A percentile compares a stretch with the other conserved stretches of the same genome.
Conservation (phyloP, 805 yeast genomes). For the Nakazawaea wyomingensis region DNA sequence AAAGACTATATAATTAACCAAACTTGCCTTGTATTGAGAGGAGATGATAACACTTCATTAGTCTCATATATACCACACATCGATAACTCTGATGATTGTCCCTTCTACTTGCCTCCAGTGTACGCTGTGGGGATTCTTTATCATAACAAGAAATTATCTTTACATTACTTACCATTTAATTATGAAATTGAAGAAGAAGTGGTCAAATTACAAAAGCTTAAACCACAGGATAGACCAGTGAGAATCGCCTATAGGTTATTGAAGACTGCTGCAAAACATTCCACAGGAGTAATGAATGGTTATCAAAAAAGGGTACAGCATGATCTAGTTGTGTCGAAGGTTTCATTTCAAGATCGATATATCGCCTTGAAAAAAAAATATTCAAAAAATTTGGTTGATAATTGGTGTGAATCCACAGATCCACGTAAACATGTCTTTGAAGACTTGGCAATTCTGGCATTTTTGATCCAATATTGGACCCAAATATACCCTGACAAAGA, state of each 20-base stretch:
- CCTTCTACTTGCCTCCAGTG: constrained; percentile 87
- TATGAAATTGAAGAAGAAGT: constrained; percentile 21
- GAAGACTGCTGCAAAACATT: constrained; percentile 78
- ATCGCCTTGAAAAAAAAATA: constrained; percentile 76
- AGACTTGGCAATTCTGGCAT: constrained; percentile 93
- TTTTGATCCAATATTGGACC: constrained; percentile 81
- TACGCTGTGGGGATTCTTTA: constrained; percentile 69
- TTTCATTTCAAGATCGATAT: constrained; percentile 77
- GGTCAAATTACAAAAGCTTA: constrained; percentile 26
- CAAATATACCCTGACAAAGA: constrained; percentile 34
- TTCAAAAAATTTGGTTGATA: constrained; percentile 65
- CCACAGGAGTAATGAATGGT: constrained; percentile 77
- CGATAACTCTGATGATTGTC: constrained; percentile 50
- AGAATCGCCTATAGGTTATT: constrained; percentile 79
- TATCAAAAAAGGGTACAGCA: constrained; percentile 86
- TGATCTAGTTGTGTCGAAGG: constrained; percentile 79
- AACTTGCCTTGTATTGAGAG: constrained; percentile 57
- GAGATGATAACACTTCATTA: constrained; percentile 37
- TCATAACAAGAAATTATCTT: constrained; percentile 43
- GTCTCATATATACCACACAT: constrained; percentile 81
- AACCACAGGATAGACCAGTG: constrained; percentile 54
- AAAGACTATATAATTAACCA: constrained; percentile 82
- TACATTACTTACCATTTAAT: constrained; percentile 69
- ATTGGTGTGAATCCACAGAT: constrained; percentile 93
- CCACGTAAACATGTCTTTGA: constrained; percentile 95